Evolutionary conservation across 371 early-diverging fungal species (phyloP).

Genomic region (Apophysomyces variabilis): DNA sequence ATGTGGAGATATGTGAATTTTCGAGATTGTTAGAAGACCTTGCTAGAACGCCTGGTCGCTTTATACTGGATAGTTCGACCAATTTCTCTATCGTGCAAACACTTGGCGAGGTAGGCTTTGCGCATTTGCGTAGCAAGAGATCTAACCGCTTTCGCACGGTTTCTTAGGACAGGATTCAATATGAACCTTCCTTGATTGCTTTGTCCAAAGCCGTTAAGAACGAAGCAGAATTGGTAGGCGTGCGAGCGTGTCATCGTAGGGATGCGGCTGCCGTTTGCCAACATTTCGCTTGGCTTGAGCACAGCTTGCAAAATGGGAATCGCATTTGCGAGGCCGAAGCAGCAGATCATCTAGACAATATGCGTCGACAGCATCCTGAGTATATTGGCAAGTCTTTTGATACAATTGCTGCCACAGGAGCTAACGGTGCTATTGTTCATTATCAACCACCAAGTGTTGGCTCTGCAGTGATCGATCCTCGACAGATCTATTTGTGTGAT

Average conservation of each 20-base stretch:
- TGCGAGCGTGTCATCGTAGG: conserved; percentile 87
- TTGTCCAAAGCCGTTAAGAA: conserved; percentile 94
- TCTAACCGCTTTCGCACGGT: background rate
- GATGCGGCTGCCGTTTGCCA: conserved; percentile 92
- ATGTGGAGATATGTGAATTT: conserved; percentile 8
- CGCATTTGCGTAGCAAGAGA: background rate
- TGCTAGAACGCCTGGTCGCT: background rate
- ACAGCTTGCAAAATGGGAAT: conserved; percentile 68
- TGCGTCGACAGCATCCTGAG: conserved; percentile 51
- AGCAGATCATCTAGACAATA: conserved; percentile 75
- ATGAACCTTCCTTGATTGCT: conserved; percentile 69
- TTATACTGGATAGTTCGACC: background rate
- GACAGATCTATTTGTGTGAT: conserved; percentile 94
- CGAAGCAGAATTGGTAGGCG: conserved; percentile 88
- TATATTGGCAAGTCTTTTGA: conserved; percentile 87
- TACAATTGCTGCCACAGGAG: conserved; percentile 92
- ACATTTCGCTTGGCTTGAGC: conserved; percentile 95
- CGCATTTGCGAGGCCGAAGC: conserved; percentile 72
- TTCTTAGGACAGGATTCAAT: conserved; percentile 40
- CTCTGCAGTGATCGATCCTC: conserved; percentile 37
- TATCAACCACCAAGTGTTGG: conserved; percentile 71
- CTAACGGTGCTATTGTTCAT: conserved; percentile 97
- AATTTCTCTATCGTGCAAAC: conserved; percentile 1
- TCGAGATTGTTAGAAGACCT: too few species aligned
- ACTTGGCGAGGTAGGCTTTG: background rate